Evolutionary conservation across 2,329 filamentous ascomycete species (phyloP), one percentile per base, ranked within the genome.

Genomic region (Xylariaceae sp.): DNA sequence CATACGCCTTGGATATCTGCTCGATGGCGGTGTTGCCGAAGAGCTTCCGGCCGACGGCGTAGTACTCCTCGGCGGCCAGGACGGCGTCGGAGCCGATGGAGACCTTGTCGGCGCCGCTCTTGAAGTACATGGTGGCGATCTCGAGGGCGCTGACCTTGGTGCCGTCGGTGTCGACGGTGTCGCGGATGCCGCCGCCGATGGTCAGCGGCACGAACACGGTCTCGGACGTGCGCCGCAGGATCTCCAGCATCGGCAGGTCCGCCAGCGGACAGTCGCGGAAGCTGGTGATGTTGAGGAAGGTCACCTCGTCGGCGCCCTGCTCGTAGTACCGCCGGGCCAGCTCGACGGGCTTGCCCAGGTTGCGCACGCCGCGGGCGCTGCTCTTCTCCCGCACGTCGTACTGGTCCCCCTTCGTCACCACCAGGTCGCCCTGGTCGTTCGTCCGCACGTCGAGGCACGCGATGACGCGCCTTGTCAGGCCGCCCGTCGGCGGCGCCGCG

Each of bases 331-430:
- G 87, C 74, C 86, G 86, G 7, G 95, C 95, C 84, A 99, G 90
- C 63, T 96, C 92, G 47, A 99, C 93, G 1, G 95, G 95, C 75
- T 99, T 99, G 63, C 95, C 95, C 2, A 99, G 82, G 74, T 99
- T 99, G 61, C 95, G 87, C 37, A 99, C 93, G 64, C 83, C 78
- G 52, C 84, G 80, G 54, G 80, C 23, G 14, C 77, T 80, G 20
- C 80, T 79, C 75, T 97, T 97, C 70, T 98, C 95, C 29, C 95
- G 90, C 6, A 99, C 95, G 69, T 99, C 95, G 77, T 99, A 99
- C 74, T 98, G 93, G 75, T 99, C 95, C 54, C 95, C 95, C 75
- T 99, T 99, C 14, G 95, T 99, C 40, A 99, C 95, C 0, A 99
- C 95, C 9, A 99, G 81, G 74, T 99, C 95, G 32, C 95, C 95